Evolutionary conservation across 371 early-diverging fungal species (phyloP).

Genomic region (Massospora cicadina): DNA sequence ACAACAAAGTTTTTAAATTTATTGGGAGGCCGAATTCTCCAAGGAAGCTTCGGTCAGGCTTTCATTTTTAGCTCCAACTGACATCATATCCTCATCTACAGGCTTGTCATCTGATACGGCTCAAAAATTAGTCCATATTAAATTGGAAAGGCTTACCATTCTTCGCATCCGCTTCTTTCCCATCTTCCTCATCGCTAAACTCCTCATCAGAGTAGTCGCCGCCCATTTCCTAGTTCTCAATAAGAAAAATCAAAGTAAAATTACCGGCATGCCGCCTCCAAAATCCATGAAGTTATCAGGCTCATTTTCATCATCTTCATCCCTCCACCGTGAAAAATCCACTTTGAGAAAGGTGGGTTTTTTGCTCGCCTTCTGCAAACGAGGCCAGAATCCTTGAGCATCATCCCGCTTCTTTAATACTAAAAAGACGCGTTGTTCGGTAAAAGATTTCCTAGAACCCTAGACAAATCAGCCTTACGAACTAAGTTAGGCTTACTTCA

Average conservation of each 20-base stretch:
- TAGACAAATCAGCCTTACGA: constrained; percentile 15
- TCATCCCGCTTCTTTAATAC: constrained; percentile 48
- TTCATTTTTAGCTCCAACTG: constrained; percentile 81
- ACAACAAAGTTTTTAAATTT: too few relatives aligned
- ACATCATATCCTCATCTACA: constrained; percentile 64
- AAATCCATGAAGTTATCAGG: constrained; percentile 25
- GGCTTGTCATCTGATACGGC: constrained; percentile 14
- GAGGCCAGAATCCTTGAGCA: constrained; percentile 59
- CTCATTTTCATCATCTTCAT: constrained; percentile 80
- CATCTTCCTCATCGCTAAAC: neutral
- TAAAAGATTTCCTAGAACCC: constrained; percentile 45
- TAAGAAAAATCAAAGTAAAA: constrained; percentile 15
- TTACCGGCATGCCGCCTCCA: constrained; percentile 19
- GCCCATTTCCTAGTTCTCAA: neutral
- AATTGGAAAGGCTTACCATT: neutral
- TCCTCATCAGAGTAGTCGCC: neutral
- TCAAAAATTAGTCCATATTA: neutral
- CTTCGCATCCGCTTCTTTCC: neutral
- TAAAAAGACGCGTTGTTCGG: constrained; percentile 40
- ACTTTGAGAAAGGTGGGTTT: constrained; percentile 69
- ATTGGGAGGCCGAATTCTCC: neutral
- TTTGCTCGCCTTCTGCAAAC: constrained; percentile 47
- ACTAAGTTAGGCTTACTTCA: constrained; percentile 28
- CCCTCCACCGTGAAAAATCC: constrained; percentile 80
- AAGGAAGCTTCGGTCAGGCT: constrained; percentile 85